Percentiles rank a stretch among this genome's conserved stretches.
These are phyloP conservation scores for Amorphotheca resinae DNA, from an alignment of 495 filamentous ascomycete genomes.

Conservation along the genomic window DNA sequence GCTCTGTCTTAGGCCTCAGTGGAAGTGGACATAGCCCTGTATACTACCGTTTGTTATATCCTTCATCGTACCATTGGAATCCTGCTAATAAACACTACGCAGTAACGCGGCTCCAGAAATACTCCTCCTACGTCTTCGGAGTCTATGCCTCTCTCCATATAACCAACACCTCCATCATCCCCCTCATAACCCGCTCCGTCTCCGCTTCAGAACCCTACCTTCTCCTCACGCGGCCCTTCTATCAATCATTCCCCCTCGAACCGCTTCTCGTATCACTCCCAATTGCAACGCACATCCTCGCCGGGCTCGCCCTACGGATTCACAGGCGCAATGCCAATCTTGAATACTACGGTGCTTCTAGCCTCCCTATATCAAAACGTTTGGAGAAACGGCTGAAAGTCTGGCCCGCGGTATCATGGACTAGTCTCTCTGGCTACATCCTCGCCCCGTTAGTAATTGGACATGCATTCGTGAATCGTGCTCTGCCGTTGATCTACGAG, in stretches of 20 bases:
- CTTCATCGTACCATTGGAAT: constrained; percentile 5
- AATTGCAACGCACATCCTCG: constrained; percentile 43
- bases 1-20: constrained; percentile 39
- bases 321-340: constrained; percentile 55
- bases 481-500: constrained; percentile 58
- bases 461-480: constrained; percentile 61
- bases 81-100: constrained; percentile 6
- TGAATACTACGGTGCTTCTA: constrained; percentile 49
- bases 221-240: constrained; percentile 56
- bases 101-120: constrained; percentile 74
- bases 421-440: constrained; percentile 53
- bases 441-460: constrained; percentile 49
- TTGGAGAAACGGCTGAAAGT: constrained; percentile 23
- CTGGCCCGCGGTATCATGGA: constrained; percentile 58
- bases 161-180: constrained; percentile 65
- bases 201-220: constrained; percentile 48
- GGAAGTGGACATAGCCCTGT: constrained; percentile 40
- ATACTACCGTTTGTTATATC: constrained; percentile 42
- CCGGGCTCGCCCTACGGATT: constrained; percentile 64
- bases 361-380: constrained; percentile 14
- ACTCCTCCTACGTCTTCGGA: constrained; percentile 78
- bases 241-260: constrained; percentile 64
- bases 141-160: constrained; percentile 68
- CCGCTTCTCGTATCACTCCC: constrained; percentile 49
- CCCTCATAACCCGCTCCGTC: constrained; percentile 43